Conservation (phyloP, 805 yeast genomes). For the Suhomyces prunicola region DNA sequence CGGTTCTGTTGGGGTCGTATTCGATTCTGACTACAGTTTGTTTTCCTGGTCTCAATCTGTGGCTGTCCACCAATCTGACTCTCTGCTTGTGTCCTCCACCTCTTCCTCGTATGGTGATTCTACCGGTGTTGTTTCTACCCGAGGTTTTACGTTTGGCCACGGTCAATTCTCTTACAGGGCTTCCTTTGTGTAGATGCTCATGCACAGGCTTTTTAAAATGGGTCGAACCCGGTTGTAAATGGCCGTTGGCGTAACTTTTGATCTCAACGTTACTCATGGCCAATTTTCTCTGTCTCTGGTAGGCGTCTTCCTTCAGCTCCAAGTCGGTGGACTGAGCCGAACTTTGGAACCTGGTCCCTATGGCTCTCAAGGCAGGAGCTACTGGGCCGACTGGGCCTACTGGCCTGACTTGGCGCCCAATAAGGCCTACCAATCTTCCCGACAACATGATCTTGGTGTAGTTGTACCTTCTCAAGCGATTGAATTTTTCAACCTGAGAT, state of each 20-base stretch:
- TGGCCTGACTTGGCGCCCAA: background rate
- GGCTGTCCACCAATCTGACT: slow-evolving; percentile 75
- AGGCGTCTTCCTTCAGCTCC: slow-evolving; percentile 73
- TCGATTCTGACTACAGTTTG: slow-evolving; percentile 86
- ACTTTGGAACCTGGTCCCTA: background rate
- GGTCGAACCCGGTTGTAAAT: slow-evolving; percentile 77
- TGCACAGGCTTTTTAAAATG: slow-evolving; percentile 89
- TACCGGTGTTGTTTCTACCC: slow-evolving; percentile 88
- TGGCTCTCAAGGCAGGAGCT: background rate
- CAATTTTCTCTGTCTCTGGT: slow-evolving; percentile 69
- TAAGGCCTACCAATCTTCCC: slow-evolving; percentile 1
- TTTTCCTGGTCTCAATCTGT: slow-evolving; percentile 62
- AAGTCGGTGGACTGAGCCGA: slow-evolving; percentile 52
- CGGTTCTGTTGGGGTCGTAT: slow-evolving; percentile 91
- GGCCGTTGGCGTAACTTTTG: slow-evolving; percentile 69
- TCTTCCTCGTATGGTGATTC: slow-evolving; percentile 87
- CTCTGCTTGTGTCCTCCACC: slow-evolving; percentile 97
- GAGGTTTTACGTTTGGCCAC: slow-evolving; percentile 66
- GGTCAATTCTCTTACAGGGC: slow-evolving; percentile 75
- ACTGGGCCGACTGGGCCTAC: background rate
- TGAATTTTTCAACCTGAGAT: background rate
- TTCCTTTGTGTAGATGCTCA: slow-evolving; percentile 81
- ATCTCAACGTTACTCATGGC: slow-evolving; percentile 67
- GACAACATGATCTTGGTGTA: background rate
- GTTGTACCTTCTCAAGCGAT: background rate